Conservation (phyloP, 2,329 filamentous ascomycete species). For the Hyphodiscus sp. region DNA sequence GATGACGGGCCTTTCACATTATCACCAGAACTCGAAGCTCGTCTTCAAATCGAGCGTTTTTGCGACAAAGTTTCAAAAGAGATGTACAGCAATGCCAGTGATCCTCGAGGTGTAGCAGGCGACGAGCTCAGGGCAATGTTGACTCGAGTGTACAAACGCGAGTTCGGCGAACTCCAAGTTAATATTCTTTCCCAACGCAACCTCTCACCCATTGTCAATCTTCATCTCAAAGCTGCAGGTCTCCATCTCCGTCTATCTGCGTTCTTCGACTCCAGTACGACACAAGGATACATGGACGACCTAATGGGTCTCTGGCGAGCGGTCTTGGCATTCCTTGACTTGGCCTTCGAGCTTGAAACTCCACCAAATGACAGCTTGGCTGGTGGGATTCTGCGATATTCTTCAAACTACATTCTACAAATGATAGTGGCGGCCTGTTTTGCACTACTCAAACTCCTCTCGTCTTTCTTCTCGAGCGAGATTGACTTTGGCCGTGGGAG, state of each 20-base stretch:
- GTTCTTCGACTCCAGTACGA: conserved; percentile 73
- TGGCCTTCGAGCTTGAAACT: conserved; percentile 46
- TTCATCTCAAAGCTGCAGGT: conserved; percentile 66
- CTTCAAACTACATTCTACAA: conserved; percentile 73
- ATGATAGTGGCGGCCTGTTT: conserved; percentile 80
- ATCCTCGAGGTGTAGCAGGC: conserved; percentile 61
- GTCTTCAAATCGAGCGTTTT: conserved; percentile 67
- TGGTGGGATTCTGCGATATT: conserved; percentile 51
- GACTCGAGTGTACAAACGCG: conserved; percentile 59
- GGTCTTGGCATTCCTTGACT: conserved; percentile 61
- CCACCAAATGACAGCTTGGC: conserved; percentile 38
- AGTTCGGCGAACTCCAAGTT: conserved; percentile 57
- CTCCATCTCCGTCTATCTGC: conserved; percentile 72
- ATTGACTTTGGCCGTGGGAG: conserved; percentile 63
- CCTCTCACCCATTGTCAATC: conserved; percentile 50
- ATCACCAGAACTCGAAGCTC: conserved; percentile 56
- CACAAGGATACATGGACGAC: conserved; percentile 66
- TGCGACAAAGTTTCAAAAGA: conserved; percentile 73
- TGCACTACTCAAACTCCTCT: conserved; percentile 70
- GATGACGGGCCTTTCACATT: conserved; percentile 54
- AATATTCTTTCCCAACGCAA: conserved; percentile 49
- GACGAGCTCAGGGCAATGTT: conserved; percentile 62
- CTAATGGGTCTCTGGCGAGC: conserved; percentile 71
- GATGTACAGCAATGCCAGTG: conserved; percentile 71
- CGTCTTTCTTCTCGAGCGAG: conserved; percentile 68